phyloP scores from a whole-genome alignment of 164 flowering plant species.

The Brasenia schreberi region DNA sequence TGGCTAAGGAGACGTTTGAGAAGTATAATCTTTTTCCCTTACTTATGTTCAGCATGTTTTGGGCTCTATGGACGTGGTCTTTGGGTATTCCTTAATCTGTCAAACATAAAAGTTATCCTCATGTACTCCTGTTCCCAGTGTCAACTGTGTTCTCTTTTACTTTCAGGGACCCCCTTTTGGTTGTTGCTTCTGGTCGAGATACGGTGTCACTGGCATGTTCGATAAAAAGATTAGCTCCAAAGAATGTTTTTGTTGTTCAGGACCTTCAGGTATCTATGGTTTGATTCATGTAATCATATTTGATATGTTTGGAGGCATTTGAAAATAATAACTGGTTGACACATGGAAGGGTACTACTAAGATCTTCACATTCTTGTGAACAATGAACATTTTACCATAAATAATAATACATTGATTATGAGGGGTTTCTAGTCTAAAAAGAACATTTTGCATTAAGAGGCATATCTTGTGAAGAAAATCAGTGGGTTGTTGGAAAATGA shows the following conservation, averaged over 20 bases:
- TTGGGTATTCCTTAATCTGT: neutral
- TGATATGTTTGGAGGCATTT: neutral
- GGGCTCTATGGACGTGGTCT: neutral
- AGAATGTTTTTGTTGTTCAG: constrained; percentile 90
- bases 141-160: constrained; percentile 1
- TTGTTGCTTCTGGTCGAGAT: constrained; percentile 93
- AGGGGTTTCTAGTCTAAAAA: no score
- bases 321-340: neutral
- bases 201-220: constrained; percentile 79
- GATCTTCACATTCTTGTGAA: no score
- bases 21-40: constrained; percentile 34
- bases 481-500: no score
- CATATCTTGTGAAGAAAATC: no score
- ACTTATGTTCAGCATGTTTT: neutral
- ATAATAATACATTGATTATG: no score
- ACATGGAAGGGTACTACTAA: neutral
- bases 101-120: neutral
- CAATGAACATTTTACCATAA: neutral
- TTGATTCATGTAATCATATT: neutral
- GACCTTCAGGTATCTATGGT: constrained; percentile 15
- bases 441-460: no score
- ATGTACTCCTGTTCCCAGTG: neutral
- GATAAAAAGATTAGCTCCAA: constrained; percentile 56
- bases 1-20: constrained; percentile 72
- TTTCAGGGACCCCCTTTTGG: constrained; percentile 75